Evolutionary conservation across 805 yeast species (phyloP), one percentile per base, ranked within the genome.

Genomic region (Phaffomyces opuntiae): DNA sequence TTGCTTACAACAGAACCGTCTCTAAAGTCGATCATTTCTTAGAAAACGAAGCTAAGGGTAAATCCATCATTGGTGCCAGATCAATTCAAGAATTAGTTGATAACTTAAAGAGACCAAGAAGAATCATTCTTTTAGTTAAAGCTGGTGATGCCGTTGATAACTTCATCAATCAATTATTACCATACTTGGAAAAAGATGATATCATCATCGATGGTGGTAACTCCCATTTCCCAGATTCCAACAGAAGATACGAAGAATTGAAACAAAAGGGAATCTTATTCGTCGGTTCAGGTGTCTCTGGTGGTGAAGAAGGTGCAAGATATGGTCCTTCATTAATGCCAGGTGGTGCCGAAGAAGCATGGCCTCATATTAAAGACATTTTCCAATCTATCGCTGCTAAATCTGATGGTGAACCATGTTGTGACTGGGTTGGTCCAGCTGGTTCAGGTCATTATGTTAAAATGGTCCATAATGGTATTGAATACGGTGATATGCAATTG

Each of bases 271-370:
- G 96, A 38, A 82, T 90, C 64, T 73, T 80, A 55, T 93, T 88
- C 59, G 98, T 91, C 54, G 99, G 99, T 64, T 90, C 96, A 52
- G 99, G 99, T 85, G 98, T 93, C 55, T 91, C 98, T 59, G 99
- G 99, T 73, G 99, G 99, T 78, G 99, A 91, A 75, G 99, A 91
- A 70, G 99, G 99, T 78, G 99, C 99, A 62, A 87, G 99, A 74
- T 80, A 86, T 72, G 99, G 99, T 64, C 99, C 99, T 53, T 90
- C 98, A 53, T 79, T 91, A 70, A 91, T 91, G 99, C 99, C 99
- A 61, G 99, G 99, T 82, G 99, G 99, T 68, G 86, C 88, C 66
- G 78, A 75, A 60, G 96, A 87, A 63, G 99, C 99, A 54, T 91
- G 99, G 99, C 98, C 98, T 58, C 95, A 87, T 73, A 86, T 91